A percentile compares a stretch with the other conserved stretches of the same genome.
Conservation (phyloP, 306 rosid species). For the Trichosanthes cucumerina region DNA sequence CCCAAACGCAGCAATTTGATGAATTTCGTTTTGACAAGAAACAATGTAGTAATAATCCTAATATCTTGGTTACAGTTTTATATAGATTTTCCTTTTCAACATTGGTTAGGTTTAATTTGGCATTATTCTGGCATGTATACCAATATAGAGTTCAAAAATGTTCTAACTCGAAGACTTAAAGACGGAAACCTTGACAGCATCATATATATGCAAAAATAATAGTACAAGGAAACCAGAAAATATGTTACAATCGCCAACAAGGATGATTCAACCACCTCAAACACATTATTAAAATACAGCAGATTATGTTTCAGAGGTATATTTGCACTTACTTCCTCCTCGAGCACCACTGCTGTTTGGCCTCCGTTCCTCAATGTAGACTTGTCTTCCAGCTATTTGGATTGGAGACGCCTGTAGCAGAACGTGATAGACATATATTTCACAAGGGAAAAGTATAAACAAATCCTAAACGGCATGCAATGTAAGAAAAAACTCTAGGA, state of each 20-base stretch:
- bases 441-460: neutral
- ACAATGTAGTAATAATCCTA: neutral
- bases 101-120: neutral
- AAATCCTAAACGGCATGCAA: neutral
- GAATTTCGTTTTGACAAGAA: neutral
- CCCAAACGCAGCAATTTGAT: neutral
- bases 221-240: neutral
- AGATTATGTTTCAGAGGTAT: neutral
- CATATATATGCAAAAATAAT: neutral
- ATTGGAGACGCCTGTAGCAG: constrained; percentile 76
- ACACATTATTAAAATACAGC: neutral
- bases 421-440: neutral
- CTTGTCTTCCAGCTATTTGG: constrained; percentile 78
- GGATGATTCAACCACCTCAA: neutral
- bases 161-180: neutral
- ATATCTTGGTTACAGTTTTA: neutral
- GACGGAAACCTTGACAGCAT: neutral
- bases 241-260: neutral
- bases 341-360: constrained; percentile 60
- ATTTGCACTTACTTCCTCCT: constrained; percentile 65
- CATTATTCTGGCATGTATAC: neutral
- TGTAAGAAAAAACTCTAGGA: neutral
- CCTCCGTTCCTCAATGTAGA: constrained; percentile 85
- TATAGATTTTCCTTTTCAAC: neutral
- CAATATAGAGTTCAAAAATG: neutral